Evolutionary conservation across 176 grass and related monocot species (phyloP).

Genomic region (Eleusine coracana): DNA sequence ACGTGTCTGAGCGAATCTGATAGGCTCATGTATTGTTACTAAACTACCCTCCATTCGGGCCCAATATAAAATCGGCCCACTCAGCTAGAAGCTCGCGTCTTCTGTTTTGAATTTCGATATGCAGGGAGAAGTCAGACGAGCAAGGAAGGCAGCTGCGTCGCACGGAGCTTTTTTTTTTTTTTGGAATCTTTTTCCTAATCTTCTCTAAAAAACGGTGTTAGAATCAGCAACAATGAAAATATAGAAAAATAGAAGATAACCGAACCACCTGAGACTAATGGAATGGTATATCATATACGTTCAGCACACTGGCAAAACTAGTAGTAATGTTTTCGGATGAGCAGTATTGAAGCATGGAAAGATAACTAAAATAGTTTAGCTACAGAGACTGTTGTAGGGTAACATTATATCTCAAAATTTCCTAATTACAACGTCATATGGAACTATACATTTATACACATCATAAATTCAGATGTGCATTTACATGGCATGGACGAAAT

Average conservation of each 20-base stretch:
- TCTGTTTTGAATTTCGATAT: too few relatives aligned
- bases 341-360: not conserved
- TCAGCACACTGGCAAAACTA: not conserved
- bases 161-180: too few relatives aligned
- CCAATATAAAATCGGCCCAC: not conserved
- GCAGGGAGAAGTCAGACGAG: too few relatives aligned
- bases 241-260: not conserved
- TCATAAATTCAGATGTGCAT: constrained; percentile 9
- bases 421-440: not conserved
- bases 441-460: not conserved
- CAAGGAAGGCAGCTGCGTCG: too few relatives aligned
- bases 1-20: not conserved
- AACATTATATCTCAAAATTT: not conserved
- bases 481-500: not conserved
- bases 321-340: not conserved
- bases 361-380: not conserved
- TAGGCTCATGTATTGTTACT: not conserved
- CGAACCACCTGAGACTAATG: not conserved
- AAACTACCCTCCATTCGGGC: not conserved
- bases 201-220: not conserved
- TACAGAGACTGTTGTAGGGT: too few relatives aligned
- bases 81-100: not conserved
- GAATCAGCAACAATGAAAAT: not conserved
- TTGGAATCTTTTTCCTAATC: too few relatives aligned
- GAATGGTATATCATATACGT: not conserved